A percentile compares a stretch with the other conserved stretches of the same genome.
Conservation (phyloP, 192 early-diverging fungal species). For the Gigaspora rosea region DNA sequence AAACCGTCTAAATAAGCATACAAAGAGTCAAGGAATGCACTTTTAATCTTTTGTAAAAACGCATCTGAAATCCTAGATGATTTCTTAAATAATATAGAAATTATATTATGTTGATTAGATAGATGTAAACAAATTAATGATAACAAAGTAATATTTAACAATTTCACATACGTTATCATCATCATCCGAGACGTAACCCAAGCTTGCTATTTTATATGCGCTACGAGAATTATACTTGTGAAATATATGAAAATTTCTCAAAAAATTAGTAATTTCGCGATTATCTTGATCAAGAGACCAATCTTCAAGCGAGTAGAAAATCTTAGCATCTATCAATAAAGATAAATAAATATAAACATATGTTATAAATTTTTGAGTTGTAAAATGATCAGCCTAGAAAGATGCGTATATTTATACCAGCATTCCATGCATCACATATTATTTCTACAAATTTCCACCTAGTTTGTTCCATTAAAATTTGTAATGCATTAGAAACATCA, state of each 20-base stretch:
- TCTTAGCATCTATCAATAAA: slow-evolving; percentile 60
- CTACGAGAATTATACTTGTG: slow-evolving; percentile 66
- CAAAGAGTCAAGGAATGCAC: slow-evolving; percentile 69
- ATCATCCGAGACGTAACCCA: slow-evolving; percentile 48
- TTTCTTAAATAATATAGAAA: slow-evolving; percentile 40
- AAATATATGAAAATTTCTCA: slow-evolving; percentile 69
- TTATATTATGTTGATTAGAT: not conserved
- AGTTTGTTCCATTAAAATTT: slow-evolving; percentile 70
- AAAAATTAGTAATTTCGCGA: slow-evolving; percentile 60
- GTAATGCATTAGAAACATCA: slow-evolving; percentile 68
- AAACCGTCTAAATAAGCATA: slow-evolving; percentile 83
- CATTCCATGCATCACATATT: slow-evolving; percentile 75
- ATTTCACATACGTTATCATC: slow-evolving; percentile 29
- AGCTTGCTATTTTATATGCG: slow-evolving; percentile 60
- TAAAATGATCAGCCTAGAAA: not conserved
- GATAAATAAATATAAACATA: not conserved
- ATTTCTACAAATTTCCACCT: slow-evolving; percentile 72
- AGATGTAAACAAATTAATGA: not conserved
- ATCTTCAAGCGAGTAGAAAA: slow-evolving; percentile 73
- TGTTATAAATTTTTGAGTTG: not conserved
- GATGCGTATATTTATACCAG: slow-evolving; percentile 60
- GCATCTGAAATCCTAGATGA: slow-evolving; percentile 49
- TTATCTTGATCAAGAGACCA: slow-evolving; percentile 67
- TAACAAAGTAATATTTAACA: slow-evolving; percentile 42
- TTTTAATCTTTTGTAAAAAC: slow-evolving; percentile 59